Conservation (phyloP, 139 green algal species). For the Chlorella vulgaris region DNA sequence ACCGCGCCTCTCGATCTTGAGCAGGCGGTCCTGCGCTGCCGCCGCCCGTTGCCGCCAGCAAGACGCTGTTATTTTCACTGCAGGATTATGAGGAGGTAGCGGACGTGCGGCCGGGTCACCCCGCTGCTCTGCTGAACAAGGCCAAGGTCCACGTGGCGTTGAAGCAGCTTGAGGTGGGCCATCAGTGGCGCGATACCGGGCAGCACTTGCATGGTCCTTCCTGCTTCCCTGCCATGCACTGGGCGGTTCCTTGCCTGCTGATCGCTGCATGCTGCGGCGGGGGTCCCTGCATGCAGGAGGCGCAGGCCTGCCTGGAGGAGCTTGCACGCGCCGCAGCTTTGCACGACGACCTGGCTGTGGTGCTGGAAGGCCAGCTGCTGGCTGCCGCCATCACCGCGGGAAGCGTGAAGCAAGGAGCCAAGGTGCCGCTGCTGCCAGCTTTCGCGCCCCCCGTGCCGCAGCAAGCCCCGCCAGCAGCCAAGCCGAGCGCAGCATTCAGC, state of each 20-base stretch:
- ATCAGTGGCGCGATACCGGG: too few species aligned
- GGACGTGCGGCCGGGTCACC: constrained; percentile 18
- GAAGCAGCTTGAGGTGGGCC: constrained; percentile 58
- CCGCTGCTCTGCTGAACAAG: constrained; percentile 58
- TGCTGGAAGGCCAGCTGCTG: constrained; percentile 41
- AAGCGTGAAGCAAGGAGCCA: constrained; percentile 20
- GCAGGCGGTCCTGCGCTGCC: background rate
- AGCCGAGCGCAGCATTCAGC: background rate
- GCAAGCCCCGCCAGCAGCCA: background rate
- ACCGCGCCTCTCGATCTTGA: background rate
- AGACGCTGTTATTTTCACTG: too few species aligned
- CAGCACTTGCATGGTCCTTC: background rate
- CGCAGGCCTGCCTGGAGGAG: constrained; percentile 20
- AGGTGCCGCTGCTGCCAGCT: constrained; percentile 18
- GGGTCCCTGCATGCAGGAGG: constrained; percentile 36
- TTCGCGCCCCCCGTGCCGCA: constrained; percentile 6
- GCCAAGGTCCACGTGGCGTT: constrained; percentile 68
- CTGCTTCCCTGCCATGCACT: too few species aligned
- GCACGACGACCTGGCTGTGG: constrained; percentile 9
- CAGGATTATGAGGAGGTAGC: constrained; percentile 77
- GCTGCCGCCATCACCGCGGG: background rate
- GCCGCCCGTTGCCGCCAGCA: background rate
- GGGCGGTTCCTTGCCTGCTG: background rate
- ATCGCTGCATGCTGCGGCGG: too few species aligned
- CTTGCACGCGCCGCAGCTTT: background rate